Evolutionary conservation across 305 asterid genomes (phyloP).

Genomic region (Rubia peregrina): DNA sequence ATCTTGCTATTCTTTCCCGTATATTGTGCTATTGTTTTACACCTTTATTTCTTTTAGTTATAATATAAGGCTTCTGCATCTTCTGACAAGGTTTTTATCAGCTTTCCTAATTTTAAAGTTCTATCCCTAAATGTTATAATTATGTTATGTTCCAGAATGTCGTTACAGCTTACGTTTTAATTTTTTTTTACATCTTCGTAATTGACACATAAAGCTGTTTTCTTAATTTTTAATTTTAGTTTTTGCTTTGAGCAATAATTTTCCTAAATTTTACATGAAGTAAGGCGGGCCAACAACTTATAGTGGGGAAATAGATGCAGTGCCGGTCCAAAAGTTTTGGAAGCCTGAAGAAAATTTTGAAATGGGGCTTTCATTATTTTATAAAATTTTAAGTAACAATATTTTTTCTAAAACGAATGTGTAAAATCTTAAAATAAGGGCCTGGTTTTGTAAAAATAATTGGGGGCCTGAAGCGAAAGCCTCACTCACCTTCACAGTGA

Average conservation of each 20-base stretch:
- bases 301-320: not conserved
- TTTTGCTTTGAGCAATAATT: not conserved
- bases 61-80: not conserved
- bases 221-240: not conserved
- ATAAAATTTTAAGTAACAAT: too few species aligned
- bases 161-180: not conserved
- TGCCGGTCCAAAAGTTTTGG: too few species aligned
- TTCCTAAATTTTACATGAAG: not conserved
- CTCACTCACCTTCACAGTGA: too few species aligned
- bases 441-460: too few species aligned
- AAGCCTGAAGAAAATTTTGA: too few species aligned
- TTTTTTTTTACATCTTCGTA: not conserved
- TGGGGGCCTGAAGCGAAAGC: too few species aligned
- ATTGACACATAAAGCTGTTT: not conserved
- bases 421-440: too few species aligned
- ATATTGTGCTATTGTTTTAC: not conserved
- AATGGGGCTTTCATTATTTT: too few species aligned
- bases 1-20: too few species aligned
- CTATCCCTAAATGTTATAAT: not conserved
- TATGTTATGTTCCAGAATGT: not conserved
- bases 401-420: too few species aligned
- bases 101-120: not conserved
- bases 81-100: not conserved
- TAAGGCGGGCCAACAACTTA: not conserved
- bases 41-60: not conserved